phyloP scores from a whole-genome alignment of 2,329 filamentous ascomycete species.

The Hymenoscyphus fraxineus region DNA sequence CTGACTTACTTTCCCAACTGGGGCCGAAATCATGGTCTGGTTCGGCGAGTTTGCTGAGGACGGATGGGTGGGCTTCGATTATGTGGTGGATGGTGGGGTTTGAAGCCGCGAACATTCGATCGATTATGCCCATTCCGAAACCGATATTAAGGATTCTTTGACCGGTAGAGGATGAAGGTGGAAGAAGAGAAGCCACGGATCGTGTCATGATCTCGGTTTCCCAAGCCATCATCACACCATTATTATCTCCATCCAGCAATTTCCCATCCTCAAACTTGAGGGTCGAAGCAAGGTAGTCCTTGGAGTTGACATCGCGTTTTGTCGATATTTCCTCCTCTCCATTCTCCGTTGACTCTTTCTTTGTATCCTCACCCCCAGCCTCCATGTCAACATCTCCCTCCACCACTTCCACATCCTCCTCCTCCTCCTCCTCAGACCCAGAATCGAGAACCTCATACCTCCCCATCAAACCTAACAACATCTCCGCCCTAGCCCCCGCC shows the following conservation, averaged over 20 bases:
- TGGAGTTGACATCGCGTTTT: conserved; percentile 51
- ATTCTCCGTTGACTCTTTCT: conserved; percentile 16
- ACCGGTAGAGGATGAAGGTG: conserved; percentile 44
- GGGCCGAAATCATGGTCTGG: conserved; percentile 44
- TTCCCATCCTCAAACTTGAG: conserved; percentile 63
- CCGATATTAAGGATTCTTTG: conserved; percentile 79
- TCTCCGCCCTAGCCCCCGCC: conserved; percentile 84
- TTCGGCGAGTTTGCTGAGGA: conserved; percentile 59
- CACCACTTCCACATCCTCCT: conserved; percentile 34
- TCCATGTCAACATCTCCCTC: conserved; percentile 30
- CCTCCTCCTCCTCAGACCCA: conserved; percentile 43
- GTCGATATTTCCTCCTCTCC: conserved; percentile 18
- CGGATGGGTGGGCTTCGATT: conserved; percentile 77
- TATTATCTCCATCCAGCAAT: conserved; percentile 69
- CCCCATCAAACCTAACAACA: conserved; percentile 77
- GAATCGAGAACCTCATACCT: conserved; percentile 69
- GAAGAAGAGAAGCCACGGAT: conserved; percentile 65
- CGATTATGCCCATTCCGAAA: conserved; percentile 88
- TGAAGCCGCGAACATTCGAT: conserved; percentile 68
- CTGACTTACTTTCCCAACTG: conserved; percentile 51
- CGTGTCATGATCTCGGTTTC: conserved; percentile 81
- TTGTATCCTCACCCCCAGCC: conserved; percentile 17
- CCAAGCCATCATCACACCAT: conserved; percentile 94
- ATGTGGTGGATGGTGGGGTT: conserved; percentile 73
- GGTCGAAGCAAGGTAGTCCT: conserved; percentile 64